Base-by-base conservation (phyloP, 495 filamentous ascomycete genomes). In the Oidiodendron maius region DNA sequence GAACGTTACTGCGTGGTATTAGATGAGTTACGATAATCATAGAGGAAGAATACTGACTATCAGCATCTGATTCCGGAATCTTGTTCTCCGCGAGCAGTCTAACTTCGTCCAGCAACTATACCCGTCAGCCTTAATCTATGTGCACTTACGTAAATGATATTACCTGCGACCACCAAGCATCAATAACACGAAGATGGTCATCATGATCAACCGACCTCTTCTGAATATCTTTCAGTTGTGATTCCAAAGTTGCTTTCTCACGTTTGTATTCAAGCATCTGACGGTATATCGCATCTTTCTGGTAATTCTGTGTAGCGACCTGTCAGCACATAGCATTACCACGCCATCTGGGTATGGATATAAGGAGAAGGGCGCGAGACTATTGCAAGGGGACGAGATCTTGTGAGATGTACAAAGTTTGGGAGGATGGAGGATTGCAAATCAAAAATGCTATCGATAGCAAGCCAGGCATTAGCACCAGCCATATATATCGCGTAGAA, bases 241-340 rank as follows among this genome's bases (percentile, higher is more conserved):
- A 64, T 65, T 96, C 91, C 39, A 95, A 65, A 15, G 80, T 81
- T 25, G 72, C 72, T 63, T 86, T 88, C 60, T 96, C 89, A 40
- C 94, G 78, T 66, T 95, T 96, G 63, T 90, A 96, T 64, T 97
- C 94, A 57, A 86, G 83, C 91, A 98, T 96, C 61, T 96, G 91
- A 23, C 93, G 87, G 62, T 86, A 83, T 61, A 98, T 96, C 49
- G 93, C 93, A 75, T 96, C 93, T 66, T 98, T 98, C 71, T 95
- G 89, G 61, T 88, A 96, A 56, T 84, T 81, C 93, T 98, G 63
- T 64, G 51, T 53, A 46, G 44, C 48, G 17, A 34, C 42, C 8
- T 44, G 46, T 61, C 58, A 61, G 58, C 35, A 52, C 35, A n/a
- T n/a, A n/a, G n/a, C n/a, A n/a, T n/a, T 30, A 12, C 26, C 26